Base-by-base conservation (phyloP, 2,329 filamentous ascomycete species). In the Fusarium newnesense region DNA sequence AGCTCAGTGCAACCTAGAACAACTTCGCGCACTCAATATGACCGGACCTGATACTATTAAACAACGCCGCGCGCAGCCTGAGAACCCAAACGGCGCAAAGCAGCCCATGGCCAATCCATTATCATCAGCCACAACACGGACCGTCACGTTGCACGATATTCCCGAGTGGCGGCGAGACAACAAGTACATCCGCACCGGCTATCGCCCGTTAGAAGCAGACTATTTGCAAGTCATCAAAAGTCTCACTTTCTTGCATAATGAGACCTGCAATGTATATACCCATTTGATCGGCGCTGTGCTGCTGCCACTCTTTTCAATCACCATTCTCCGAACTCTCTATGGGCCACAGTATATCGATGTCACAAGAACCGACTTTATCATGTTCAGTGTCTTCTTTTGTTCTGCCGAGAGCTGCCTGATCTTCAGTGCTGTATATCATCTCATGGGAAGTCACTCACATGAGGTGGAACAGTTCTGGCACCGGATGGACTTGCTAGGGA, bases 171-270 rank as follows among this genome's bases (percentile, higher is more conserved):
- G 44, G 36, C 57, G 12, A 4, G 44, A 60, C 4, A 60, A 60
- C 21, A 42, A 60, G 28, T 60, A 60, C 13, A 60, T 60, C 2
- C 21, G 34, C n/a, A 2, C 44, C 21, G 36, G 36, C 0, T 60
- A 60, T 42, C 36, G 57, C 21, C 43, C 36, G 1, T 26, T 52
- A 7, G 28, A 60, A 42, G 57, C 26, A 34, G 34, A 52, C 18
- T 40, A 60, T 52, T 19, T 42, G 1, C 44, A 52, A 34, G 44
- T 42, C 2, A 1, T 52, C 9, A 60, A 52, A 42, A n/a, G 57
- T 52, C 57, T 60, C 5, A 60, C 57, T n/a, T 60, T 60, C 57
- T 60, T 60, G 3, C 44, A 52, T 9, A 52, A 52, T 60, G 28
- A 60, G 57, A 42, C 57, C 36, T 60, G 26, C 44, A 60, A 60